Base-by-base conservation (phyloP, 257 asterid species). In the Coffea canephora region DNA sequence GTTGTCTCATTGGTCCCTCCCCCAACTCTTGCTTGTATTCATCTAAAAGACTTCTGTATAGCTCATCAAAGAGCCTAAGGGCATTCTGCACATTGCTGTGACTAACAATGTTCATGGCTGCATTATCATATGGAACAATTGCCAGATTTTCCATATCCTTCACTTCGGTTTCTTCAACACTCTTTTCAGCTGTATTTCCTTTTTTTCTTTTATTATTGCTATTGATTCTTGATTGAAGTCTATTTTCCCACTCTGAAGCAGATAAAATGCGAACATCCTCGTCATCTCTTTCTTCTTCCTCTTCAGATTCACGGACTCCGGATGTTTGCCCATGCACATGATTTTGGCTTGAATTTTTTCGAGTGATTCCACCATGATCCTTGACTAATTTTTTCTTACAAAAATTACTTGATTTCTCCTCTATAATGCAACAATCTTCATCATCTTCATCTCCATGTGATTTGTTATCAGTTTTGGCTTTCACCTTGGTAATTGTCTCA, bases 101-200 rank as follows among this genome's bases (percentile, higher is more conserved):
- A 8, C 64, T 8, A 46, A 4, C 65, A 73, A 31, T 48, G 6
- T 55, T 12, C 13, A 21, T 23, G 19, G 45, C 68, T 27, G 12
- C 74, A 39, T 39, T 39, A 45, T 79, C 74, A 72, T 79, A 72
- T 1, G 65, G 72, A 27, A 43, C 78, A 72, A 61, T 46, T 66
- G 9, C 19, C 31, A 62, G 55, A 62, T 72, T 18, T 71, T 64
- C 18, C 43, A 43, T 0, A 16, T 66, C 52, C 70, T 79, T n/a
- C 10, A 25, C 39, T 16, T 59, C 6, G 11, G 31, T 19, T 19
- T 49, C 34, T 4, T 59, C 36, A 15, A 39, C 21, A 11, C 39
- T n/a, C 41, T 27, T 48, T 25, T 78, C 76, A 39, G 41, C 62
- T 41, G 5, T 18, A 18, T 15, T 36, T 49, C 27, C 68, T 15